Evolutionary conservation across 2,329 filamentous ascomycete genomes (phyloP), one percentile per base, ranked within the genome.

Genomic region (Claviceps fusiformis): DNA sequence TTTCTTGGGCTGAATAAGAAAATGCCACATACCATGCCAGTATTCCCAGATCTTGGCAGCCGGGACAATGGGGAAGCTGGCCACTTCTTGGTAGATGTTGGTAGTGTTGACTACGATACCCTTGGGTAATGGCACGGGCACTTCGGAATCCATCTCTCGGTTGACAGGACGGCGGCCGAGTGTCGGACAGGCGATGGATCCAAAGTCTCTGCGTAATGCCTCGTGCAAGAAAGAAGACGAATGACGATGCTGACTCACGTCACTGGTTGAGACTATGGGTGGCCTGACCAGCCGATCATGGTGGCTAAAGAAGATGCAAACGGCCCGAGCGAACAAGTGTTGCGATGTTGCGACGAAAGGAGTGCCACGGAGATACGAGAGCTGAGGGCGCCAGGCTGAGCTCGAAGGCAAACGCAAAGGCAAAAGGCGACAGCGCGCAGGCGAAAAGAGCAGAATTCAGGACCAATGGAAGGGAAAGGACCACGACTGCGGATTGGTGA

Each of bases 61-160:
- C 17, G 80, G 75, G 7, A 81, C 68, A 39, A 73, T 65, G 27
- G 74, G 64, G 60, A 76, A 76, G 59, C 70, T 73, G 39, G 79
- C 78, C 51, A 82, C 75, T 60, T 79, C 76, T 31, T 72, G 71
- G 60, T 81, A 80, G 39, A 82, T 71, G 52, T 71, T 69, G 39
- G 68, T 67, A 9, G 72, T 74, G 66, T 82, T 83, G 52, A 73
- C 71, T 57, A 83, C 72, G 57, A 83, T 75, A 63, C 79, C 80
- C 63, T 77, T 76, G 24, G 80, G 80, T 63, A 83, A 62, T 41
- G 80, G 72, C 67, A 75, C 71, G 43, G 70, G 66, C 61, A 70
- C 62, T 44, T 63, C 65, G 52, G 65, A 59, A 57, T 70, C 67
- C 69, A 71, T 71, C 31, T 57, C 39, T 41, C 15, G 33, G 5